A percentile compares a stretch with the other conserved stretches of the same genome.
Conservation (phyloP, 805 yeast genomes). For the Kuraishia floccosa region DNA sequence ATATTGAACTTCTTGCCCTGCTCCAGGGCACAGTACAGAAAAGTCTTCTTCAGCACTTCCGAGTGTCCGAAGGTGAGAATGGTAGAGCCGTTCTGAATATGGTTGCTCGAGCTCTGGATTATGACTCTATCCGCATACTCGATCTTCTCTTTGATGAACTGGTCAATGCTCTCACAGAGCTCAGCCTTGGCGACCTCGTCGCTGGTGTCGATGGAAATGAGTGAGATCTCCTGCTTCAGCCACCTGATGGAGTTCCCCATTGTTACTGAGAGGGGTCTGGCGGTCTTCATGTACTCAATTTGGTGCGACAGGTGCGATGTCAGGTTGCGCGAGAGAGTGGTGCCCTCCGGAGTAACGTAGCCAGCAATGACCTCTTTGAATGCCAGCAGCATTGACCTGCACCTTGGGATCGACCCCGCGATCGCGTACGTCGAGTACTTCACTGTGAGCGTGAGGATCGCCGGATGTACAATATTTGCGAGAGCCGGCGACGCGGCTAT, state of each 20-base stretch:
- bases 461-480: conserved; percentile 75
- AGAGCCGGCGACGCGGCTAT: conserved; percentile 43
- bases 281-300: conserved; percentile 82
- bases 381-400: conserved; percentile 74
- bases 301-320: conserved; percentile 84
- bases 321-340: conserved; percentile 78
- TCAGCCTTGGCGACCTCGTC: conserved; percentile 59
- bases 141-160: conserved; percentile 74
- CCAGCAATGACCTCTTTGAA: conserved; percentile 73
- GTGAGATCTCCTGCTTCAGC: conserved; percentile 89
- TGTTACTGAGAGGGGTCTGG: conserved; percentile 83
- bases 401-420: conserved; percentile 84
- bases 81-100: conserved; percentile 65
- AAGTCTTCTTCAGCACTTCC: conserved; percentile 65
- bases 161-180: conserved; percentile 60
- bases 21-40: conserved; percentile 53
- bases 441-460: conserved; percentile 65
- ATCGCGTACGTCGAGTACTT: conserved; percentile 75
- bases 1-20: conserved; percentile 63
- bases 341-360: conserved; percentile 76
- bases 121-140: conserved; percentile 77
- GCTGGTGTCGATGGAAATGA: conserved; percentile 59
- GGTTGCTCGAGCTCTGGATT: conserved; percentile 66
- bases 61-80: conserved; percentile 86
- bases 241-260: conserved; percentile 98